Evolutionary conservation across 345 rosid species (phyloP).

Genomic region (Nasturtium officinale): DNA sequence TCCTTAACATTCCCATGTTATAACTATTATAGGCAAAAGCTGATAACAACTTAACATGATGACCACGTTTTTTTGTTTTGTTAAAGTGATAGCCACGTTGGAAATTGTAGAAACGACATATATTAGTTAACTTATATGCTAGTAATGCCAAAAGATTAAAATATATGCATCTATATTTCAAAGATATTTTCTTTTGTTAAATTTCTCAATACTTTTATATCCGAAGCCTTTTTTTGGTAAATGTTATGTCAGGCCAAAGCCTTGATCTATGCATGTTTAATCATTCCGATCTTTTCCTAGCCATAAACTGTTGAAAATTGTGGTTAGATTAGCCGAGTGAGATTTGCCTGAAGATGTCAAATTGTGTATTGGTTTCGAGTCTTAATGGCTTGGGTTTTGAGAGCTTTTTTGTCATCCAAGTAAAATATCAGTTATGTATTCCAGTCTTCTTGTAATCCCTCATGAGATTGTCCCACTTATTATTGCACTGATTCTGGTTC

Average conservation of each 20-base stretch:
- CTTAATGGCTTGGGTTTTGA: constrained; percentile 23
- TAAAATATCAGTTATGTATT: constrained; percentile 14
- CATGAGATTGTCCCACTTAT: constrained; percentile 92
- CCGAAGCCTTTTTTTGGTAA: not conserved
- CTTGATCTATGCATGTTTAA: too few species aligned
- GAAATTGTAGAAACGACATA: too few species aligned
- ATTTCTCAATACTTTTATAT: too few species aligned
- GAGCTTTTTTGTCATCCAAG: constrained; percentile 25
- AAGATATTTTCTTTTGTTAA: too few species aligned
- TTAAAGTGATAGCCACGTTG: not conserved
- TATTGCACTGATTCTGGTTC: constrained; percentile 89
- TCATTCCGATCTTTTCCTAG: too few species aligned
- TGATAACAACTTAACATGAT: not conserved
- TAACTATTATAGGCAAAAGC: not conserved
- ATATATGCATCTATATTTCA: too few species aligned
- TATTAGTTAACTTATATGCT: too few species aligned
- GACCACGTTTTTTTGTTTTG: too few species aligned
- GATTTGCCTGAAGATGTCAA: constrained; percentile 34
- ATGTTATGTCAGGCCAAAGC: not conserved
- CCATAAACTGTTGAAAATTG: too few species aligned
- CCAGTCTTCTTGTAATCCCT: constrained; percentile 79
- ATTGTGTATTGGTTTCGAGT: constrained; percentile 32
- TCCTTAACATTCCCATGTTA: not conserved
- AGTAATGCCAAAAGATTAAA: too few species aligned
- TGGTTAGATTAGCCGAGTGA: constrained; percentile 30